A percentile compares a stretch with the other conserved stretches of the same genome.
These are phyloP conservation scores for Chlorencoelia australis DNA, from an alignment of 2,329 filamentous ascomycete genomes.

Conservation along the genomic window DNA sequence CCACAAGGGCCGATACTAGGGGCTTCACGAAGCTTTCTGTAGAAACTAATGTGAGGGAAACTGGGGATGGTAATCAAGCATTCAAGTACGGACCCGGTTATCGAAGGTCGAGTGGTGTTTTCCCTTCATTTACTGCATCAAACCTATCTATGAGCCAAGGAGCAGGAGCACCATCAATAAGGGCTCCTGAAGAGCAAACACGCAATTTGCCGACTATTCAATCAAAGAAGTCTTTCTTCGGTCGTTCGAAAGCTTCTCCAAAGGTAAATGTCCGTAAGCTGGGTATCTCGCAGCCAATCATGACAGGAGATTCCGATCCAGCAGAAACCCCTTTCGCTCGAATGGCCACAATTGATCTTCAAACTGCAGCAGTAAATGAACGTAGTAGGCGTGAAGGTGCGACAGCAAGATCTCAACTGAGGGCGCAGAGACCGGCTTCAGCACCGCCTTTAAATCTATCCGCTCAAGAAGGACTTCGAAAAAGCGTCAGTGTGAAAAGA, in stretches of 20 bases:
- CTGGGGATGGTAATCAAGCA: constrained; percentile 5
- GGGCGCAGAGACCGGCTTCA: constrained; percentile 17
- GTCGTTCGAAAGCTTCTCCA: constrained; percentile 14
- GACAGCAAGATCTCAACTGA: constrained; percentile 15
- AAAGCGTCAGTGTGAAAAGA: constrained; percentile 16
- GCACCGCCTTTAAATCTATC: constrained; percentile 13
- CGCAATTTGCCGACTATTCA: constrained; percentile 1
- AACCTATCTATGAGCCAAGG: constrained; percentile 6
- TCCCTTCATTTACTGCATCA: constrained; percentile 14
- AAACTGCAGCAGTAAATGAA: constrained; percentile 24
- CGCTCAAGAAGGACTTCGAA: constrained; percentile 13
- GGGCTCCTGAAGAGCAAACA: constrained; percentile 1
- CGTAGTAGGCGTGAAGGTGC: constrained; percentile 21
- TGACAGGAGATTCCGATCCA: constrained; percentile 7
- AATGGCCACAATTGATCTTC: constrained; percentile 26
- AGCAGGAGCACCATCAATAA: constrained; percentile 14
- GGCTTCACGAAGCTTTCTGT: constrained; percentile 19
- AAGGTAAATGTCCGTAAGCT: constrained; percentile 21
- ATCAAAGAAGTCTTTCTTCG: constrained; percentile 20
- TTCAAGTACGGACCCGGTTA: constrained; percentile 17
- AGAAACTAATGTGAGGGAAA: constrained; percentile 8
- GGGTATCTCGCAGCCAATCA: constrained; percentile 24
- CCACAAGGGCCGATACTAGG: constrained; percentile 11
- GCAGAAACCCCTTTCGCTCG: constrained; percentile 17
- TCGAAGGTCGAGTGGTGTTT: constrained; percentile 21